phyloP scores from a whole-genome alignment of 345 rosid genomes.

The Corchorus capsularis region DNA sequence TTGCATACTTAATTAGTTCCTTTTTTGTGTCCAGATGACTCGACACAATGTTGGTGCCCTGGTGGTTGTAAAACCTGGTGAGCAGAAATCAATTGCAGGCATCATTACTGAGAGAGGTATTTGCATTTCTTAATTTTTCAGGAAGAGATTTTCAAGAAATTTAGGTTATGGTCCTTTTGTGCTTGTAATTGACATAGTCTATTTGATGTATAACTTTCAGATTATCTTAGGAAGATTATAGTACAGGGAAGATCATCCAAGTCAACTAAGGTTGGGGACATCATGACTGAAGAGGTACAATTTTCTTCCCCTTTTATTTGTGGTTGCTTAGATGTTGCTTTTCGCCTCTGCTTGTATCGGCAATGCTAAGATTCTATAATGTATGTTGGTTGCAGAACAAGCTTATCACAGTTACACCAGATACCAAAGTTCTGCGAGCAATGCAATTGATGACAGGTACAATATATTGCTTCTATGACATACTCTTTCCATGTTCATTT shows the following conservation, averaged over 20 bases:
- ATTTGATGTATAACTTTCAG: slow-evolving; percentile 37
- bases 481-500: background rate
- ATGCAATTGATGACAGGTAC: slow-evolving; percentile 99
- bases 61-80: slow-evolving; percentile 94
- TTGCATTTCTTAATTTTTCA: background rate
- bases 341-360: background rate
- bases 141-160: background rate
- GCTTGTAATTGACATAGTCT: background rate
- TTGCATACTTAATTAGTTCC: background rate
- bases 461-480: background rate
- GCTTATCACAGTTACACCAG: slow-evolving; percentile 89
- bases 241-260: slow-evolving; percentile 98
- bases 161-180: background rate
- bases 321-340: background rate
- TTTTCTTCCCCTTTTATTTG: background rate
- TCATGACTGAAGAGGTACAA: slow-evolving; percentile 97
- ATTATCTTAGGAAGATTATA: slow-evolving; percentile 93
- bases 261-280: slow-evolving; percentile 97
- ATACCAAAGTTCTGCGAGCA: slow-evolving; percentile 92
- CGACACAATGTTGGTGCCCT: slow-evolving; percentile 96
- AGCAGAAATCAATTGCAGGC: slow-evolving; percentile 87
- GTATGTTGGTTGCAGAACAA: slow-evolving; percentile 58
- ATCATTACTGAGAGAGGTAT: slow-evolving; percentile 97
- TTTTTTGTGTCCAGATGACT: slow-evolving; percentile 66
- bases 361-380: background rate